Percentiles rank a stretch among this genome's conserved stretches.
These are phyloP conservation scores for Arthrobotrys sinensis DNA, from an alignment of 2,329 filamentous ascomycete species.

Conservation along the genomic window DNA sequence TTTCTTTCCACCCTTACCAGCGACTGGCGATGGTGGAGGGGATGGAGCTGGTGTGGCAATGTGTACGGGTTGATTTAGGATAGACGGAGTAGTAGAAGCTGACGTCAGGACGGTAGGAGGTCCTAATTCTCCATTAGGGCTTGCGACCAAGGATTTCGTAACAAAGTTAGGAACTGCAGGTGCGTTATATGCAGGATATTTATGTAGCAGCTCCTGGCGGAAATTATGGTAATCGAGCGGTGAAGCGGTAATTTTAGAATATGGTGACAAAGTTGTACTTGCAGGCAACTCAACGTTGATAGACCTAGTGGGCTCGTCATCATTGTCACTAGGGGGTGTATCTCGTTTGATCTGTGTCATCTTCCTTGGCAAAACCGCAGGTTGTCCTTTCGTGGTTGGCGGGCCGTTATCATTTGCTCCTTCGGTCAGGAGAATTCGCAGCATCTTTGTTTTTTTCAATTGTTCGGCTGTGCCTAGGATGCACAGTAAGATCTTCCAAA, in stretches of 20 bases:
- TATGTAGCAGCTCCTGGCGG: conserved; percentile 95
- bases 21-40: conserved; percentile 88
- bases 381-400: conserved; percentile 56
- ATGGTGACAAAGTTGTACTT: conserved; percentile 71
- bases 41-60: conserved; percentile 98
- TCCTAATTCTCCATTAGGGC: conserved; percentile 72
- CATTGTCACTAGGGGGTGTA: conserved; percentile 73
- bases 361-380: conserved; percentile 73
- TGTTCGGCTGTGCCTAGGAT: conserved; percentile 48
- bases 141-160: conserved; percentile 90
- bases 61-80: conserved; percentile 94
- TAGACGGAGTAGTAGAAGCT: conserved; percentile 73
- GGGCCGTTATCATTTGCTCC: conserved; percentile 85
- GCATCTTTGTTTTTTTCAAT: conserved; percentile 58
- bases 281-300: conserved; percentile 75
- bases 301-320: conserved; percentile 68
- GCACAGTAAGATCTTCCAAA: conserved; percentile 67
- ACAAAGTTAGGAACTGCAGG: conserved; percentile 88
- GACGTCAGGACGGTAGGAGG: conserved; percentile 68
- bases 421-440: conserved; percentile 80
- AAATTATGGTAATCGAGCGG: conserved; percentile 97
- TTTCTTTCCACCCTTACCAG: conserved; percentile 88
- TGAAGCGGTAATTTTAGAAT: conserved; percentile 87
- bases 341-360: conserved; percentile 70
- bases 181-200: conserved; percentile 96